A percentile compares a stretch with the other conserved stretches of the same genome.
These are phyloP conservation scores for Zymoseptoria ardabiliae DNA, from an alignment of 2,329 filamentous ascomycete species.

Conservation along the genomic window DNA sequence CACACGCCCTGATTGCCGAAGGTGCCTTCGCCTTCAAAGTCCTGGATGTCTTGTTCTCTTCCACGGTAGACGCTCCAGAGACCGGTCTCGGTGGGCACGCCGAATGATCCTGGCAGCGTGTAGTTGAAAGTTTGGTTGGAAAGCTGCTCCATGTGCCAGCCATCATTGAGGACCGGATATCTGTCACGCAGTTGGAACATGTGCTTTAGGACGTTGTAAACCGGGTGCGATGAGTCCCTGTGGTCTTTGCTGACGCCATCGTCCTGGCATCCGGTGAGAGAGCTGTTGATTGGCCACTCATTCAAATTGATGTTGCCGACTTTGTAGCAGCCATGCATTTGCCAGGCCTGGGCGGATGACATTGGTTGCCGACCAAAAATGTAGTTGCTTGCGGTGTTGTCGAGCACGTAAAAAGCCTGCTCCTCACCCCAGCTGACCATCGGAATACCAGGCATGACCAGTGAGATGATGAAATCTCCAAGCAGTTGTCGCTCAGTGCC, in stretches of 20 bases:
- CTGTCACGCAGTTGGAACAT: slow-evolving; percentile 54
- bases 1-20: slow-evolving; percentile 44
- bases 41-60: slow-evolving; percentile 45
- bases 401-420: slow-evolving; percentile 56
- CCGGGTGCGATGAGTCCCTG: slow-evolving; percentile 53
- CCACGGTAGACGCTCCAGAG: slow-evolving; percentile 55
- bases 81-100: slow-evolving; percentile 48
- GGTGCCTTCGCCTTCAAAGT: slow-evolving; percentile 35
- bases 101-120: slow-evolving; percentile 46
- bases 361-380: slow-evolving; percentile 59
- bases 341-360: slow-evolving; percentile 55
- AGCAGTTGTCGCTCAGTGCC: slow-evolving; percentile 52
- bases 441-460: slow-evolving; percentile 55
- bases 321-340: slow-evolving; percentile 56
- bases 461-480: slow-evolving; percentile 51
- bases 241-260: slow-evolving; percentile 53
- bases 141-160: slow-evolving; percentile 48
- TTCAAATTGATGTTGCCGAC: slow-evolving; percentile 51
- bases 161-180: slow-evolving; percentile 54
- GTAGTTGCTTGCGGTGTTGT: slow-evolving; percentile 58
- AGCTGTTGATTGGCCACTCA: slow-evolving; percentile 50
- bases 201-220: slow-evolving; percentile 54
- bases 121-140: slow-evolving; percentile 50
- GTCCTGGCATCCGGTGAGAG: slow-evolving; percentile 50
- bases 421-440: slow-evolving; percentile 58